Evolutionary conservation across 2,329 filamentous ascomycete species (phyloP).

Genomic region (Purpureocillium takamizusanense): DNA sequence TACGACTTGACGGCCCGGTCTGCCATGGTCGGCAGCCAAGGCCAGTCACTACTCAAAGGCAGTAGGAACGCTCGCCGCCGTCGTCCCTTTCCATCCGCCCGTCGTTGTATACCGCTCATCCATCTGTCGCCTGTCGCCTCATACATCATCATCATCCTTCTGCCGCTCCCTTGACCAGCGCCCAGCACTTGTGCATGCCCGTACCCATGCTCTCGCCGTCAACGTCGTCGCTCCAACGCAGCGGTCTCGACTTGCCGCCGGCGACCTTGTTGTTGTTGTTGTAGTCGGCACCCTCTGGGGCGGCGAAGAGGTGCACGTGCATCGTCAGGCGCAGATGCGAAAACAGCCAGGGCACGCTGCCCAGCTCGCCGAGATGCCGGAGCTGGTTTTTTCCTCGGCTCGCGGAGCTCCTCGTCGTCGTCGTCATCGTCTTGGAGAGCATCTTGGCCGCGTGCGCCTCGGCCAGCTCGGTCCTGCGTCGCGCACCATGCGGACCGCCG

Average conservation of each 20-base stretch:
- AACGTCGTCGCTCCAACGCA: conserved; percentile 29
- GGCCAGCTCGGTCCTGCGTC: conserved; percentile 28
- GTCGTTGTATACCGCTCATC: no score
- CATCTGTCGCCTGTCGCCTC: no score
- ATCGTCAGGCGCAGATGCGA: conserved; percentile 48
- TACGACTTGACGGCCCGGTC: no score
- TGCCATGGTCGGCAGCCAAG: no score
- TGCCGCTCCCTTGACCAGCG: conserved; percentile 25
- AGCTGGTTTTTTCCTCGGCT: no score
- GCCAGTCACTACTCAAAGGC: no score
- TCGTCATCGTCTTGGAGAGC: no score
- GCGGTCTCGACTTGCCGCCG: conserved; percentile 15
- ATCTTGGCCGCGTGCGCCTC: conserved; percentile 22
- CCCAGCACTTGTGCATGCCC: conserved; percentile 50
- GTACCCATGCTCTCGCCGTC: conserved; percentile 48
- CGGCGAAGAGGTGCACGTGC: conserved; percentile 42
- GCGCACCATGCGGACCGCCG: no score
- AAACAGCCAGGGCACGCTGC: conserved; percentile 46
- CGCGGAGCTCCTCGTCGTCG: no score
- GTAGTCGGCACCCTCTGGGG: conserved; percentile 5
- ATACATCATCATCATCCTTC: conserved; percentile 4
- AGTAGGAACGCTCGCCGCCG: no score
- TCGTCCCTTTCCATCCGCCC: no score
- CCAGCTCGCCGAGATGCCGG: conserved; percentile 32
- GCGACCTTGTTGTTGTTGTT: neutral